A percentile compares a stretch with the other conserved stretches of the same genome.
phyloP scores from a whole-genome alignment of 306 rosid species.

The Ceratonia siliqua region DNA sequence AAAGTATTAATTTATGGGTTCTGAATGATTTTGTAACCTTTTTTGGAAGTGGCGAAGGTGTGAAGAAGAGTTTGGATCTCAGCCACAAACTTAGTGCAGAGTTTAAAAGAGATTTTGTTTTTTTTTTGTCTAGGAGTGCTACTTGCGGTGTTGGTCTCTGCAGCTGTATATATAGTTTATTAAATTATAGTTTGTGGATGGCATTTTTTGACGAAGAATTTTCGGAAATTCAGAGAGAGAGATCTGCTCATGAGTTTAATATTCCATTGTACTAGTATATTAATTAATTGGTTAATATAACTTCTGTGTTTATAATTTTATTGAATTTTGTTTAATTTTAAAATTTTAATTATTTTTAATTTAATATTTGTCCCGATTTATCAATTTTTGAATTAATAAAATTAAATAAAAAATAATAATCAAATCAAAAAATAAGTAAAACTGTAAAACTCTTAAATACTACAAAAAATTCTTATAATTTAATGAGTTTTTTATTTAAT shows the following conservation, averaged over 20 bases:
- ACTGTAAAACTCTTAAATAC: too few relatives aligned
- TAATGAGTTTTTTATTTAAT: too few relatives aligned
- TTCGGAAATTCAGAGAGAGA: conserved; percentile 33
- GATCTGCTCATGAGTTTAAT: conserved; percentile 47
- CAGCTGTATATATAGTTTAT: not conserved
- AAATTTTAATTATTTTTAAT: too few relatives aligned
- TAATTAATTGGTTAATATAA: too few relatives aligned
- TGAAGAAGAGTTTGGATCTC: conserved; percentile 42
- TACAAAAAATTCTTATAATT: too few relatives aligned
- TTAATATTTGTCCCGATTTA: too few relatives aligned
- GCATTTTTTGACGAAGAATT: conserved; percentile 47
- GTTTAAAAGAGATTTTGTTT: conserved; percentile 56
- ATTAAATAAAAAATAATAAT: too few relatives aligned
- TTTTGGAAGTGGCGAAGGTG: conserved; percentile 36
- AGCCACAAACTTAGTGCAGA: conserved; percentile 64
- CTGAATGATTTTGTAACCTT: conserved; percentile 26
- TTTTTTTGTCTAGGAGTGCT: conserved; percentile 50
- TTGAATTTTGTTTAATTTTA: too few relatives aligned
- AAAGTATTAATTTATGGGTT: conserved; percentile 18
- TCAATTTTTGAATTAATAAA: too few relatives aligned
- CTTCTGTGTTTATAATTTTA: too few relatives aligned
- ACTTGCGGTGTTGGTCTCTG: conserved; percentile 34
- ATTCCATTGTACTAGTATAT: too few relatives aligned
- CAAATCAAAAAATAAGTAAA: too few relatives aligned
- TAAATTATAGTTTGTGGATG: conserved; percentile 53